These are phyloP conservation scores for Pyricularia pennisetigena DNA, from an alignment of 2,329 filamentous ascomycete genomes.

Conservation along the genomic window DNA sequence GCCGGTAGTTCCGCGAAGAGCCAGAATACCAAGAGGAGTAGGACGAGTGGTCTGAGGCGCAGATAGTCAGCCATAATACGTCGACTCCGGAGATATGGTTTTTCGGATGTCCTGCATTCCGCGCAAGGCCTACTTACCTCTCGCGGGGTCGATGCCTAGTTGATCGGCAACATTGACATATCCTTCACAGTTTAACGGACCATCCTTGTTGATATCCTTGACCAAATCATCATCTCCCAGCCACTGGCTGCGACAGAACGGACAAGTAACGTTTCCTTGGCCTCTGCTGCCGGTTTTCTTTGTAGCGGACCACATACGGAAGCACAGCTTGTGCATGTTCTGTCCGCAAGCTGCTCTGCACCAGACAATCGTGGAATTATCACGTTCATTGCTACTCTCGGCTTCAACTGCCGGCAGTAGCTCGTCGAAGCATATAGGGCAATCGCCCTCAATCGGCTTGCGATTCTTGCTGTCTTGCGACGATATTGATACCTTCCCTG, in stretches of 20 bases:
- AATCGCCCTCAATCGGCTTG: conserved; percentile 42
- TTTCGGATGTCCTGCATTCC: not conserved
- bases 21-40: conserved; percentile 3
- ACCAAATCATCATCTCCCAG: conserved; percentile 32
- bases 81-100: not conserved
- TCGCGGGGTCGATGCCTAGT: conserved; percentile 42
- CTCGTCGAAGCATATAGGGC: conserved; percentile 46
- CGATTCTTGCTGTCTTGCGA: conserved; percentile 23
- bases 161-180: conserved; percentile 54
- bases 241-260: conserved; percentile 51
- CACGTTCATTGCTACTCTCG: not conserved
- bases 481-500: conserved; percentile 5
- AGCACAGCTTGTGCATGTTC: conserved; percentile 44
- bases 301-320: conserved; percentile 42
- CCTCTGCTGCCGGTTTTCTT: conserved; percentile 25
- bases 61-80: not conserved
- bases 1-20: not conserved
- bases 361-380: conserved; percentile 29
- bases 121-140: conserved; percentile 29
- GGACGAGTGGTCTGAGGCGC: not conserved
- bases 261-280: conserved; percentile 40
- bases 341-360: conserved; percentile 42
- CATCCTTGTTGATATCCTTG: conserved; percentile 31
- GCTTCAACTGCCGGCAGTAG: conserved; percentile 26
- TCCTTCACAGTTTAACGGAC: conserved; percentile 35